Evolutionary conservation across 768 basidiomycete species (phyloP), one percentile per base, ranked within the genome.

Genomic region (Suillus americanus): DNA sequence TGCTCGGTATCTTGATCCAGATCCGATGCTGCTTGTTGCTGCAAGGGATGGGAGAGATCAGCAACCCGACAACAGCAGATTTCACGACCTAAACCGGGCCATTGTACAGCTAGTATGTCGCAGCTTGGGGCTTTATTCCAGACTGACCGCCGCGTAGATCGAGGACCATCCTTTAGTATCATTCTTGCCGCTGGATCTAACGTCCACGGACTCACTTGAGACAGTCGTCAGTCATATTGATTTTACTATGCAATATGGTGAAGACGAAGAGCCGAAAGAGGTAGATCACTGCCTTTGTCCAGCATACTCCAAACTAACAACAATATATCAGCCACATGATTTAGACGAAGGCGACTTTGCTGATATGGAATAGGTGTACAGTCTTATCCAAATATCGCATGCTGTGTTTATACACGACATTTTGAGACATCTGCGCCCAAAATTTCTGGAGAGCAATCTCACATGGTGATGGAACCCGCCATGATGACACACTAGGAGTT

Each of bases 111-210:
- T 99, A 70, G 97, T 97, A 75, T 68, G 89, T 77, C 55, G 64
- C 25, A 59, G 8, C 18, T 10, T 2, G 23, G 30, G 25, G 28
- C 20, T 40, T 35, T 40, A n/a, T 28, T 28, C 53, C 20, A 28
- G 30, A 40, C 37, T 45, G 45, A 59, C 20, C 41, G 54, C 41
- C 60, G 38, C 2, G 40, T 71, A 98, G 97, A 99, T 99, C 75
- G 95, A 98, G 75, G 97, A 99, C 76, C 95, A 99, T 75, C 97
- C 97, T 35, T 85, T 99, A 46, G 97, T 99, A 25, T 95, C 95
- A 2, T 99, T 99, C 81, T 79, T 99, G 43, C 96, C 97, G 3
- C 84, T 99, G 46, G 95, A 99, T 78, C 86, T 99, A 40, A 89
- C 94, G 18, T 86, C 88, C 66, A 86, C 95, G 57, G 94, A 97